Base-by-base conservation (phyloP, 208 protist species). In the Trypanosoma theileri region DNA sequence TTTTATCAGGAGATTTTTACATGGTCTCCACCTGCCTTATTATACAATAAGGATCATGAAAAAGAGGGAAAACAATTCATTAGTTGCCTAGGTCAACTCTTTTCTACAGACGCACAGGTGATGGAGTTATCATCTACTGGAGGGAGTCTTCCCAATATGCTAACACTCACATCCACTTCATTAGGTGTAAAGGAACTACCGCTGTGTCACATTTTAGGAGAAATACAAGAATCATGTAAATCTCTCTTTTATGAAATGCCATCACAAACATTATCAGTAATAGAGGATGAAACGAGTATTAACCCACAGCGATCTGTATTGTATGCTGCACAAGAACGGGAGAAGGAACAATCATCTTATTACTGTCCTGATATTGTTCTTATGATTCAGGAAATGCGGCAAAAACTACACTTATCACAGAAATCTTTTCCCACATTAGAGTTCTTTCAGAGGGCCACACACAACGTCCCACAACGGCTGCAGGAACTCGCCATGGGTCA, bases 361-460 rank as follows among this genome's bases (percentile, higher is more conserved):
- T 79, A 73, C 24, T 72, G 66, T 45, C 85, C 82, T 21, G 85
- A 91, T 44, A 46, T 88, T 4, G 17, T 80, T 9, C 65, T 81
- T 22, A 85, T 88, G 82, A 57, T 91, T 9, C 73, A 82, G 0
- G 61, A 76, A 17, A 68, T 91, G 54, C 75, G 85, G 1, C 44
- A 65, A 14, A 46, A 14, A 14, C 67, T 86, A 2, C 35, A 57
- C 6, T 58, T 91, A 11, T 62, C 85, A 11, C 57, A 68, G 31
- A 21, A 52, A n/a, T 81, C 72, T 21, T 85, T 83, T 66, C 85
- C 85, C 4, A 60, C 69, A 0, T 69, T 91, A 21, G 64, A 72
- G 31, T 88, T 91, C 57, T 71, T 70, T n/a, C 85, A 91, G 58
- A 69, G 67, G 26, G 85, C 85, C 1, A 59, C 73, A 13, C 85